phyloP scores from a whole-genome alignment of 164 flowering plant species.

The Macadamia tetraphylla region DNA sequence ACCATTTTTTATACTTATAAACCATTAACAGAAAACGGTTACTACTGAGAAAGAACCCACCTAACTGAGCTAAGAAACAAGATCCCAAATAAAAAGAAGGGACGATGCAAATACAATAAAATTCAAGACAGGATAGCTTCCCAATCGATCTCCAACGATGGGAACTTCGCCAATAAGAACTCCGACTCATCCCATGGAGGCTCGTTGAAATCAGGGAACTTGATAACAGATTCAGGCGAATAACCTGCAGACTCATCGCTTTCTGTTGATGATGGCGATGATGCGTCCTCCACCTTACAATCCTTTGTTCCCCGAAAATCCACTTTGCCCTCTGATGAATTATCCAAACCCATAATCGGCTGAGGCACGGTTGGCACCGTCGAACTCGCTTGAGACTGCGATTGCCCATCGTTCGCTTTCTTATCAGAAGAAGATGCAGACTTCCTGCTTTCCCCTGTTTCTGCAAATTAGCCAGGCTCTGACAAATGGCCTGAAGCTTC shows the following conservation, averaged over 20 bases:
- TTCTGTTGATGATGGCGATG: conserved; percentile 28
- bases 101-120: not conserved
- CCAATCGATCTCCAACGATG: conserved; percentile 88
- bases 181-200: conserved; percentile 29
- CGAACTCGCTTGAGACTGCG: conserved; percentile 2
- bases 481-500: conserved; percentile 79
- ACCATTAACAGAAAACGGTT: not conserved
- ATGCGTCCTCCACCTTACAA: conserved; percentile 36
- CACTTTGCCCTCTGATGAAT: conserved; percentile 1
- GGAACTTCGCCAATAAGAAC: conserved; percentile 52
- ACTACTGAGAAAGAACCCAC: not conserved
- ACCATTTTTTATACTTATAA: not conserved
- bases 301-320: conserved; percentile 5
- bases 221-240: conserved; percentile 55
- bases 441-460: conserved; percentile 23
- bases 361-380: not conserved
- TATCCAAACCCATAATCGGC: not conserved
- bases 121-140: conserved; percentile 40
- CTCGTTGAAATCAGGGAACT: conserved; percentile 40
- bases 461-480: conserved; percentile 42
- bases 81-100: not conserved
- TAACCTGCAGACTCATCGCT: conserved; percentile 50
- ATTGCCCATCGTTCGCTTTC: conserved; percentile 9
- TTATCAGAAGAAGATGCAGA: not conserved
- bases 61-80: not conserved